These are phyloP conservation scores for Pichiaceae sp. DNA, from an alignment of 1,139 yeast genomes.

Conservation along the genomic window DNA sequence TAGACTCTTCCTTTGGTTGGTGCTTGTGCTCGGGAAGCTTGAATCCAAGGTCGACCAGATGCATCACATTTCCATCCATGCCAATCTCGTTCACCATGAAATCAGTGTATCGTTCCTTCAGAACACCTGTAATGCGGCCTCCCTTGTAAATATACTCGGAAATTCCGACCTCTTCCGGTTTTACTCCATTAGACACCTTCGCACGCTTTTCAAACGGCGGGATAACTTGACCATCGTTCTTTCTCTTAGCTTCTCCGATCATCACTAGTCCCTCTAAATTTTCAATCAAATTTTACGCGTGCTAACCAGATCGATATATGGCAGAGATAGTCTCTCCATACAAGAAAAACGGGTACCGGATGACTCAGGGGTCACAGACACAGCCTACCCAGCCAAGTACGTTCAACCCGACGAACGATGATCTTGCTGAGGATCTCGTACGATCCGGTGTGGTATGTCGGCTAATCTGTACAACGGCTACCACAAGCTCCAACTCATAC, in stretches of 20 bases:
- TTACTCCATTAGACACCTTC: constrained; percentile 11
- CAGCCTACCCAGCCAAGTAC: constrained; percentile 59
- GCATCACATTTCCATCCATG: constrained; percentile 60
- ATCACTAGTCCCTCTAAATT: neutral
- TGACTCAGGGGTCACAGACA: constrained; percentile 30
- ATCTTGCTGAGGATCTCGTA: constrained; percentile 27
- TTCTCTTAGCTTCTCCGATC: neutral
- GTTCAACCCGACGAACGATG: constrained; percentile 27
- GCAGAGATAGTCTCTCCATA: constrained; percentile 2
- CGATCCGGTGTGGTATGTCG: constrained; percentile 38
- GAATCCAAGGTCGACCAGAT: constrained; percentile 67
- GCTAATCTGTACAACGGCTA: constrained; percentile 55
- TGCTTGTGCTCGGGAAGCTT: constrained; percentile 33
- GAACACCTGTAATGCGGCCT: constrained; percentile 62
- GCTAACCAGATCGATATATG: no score
- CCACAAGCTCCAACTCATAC: constrained; percentile 17
- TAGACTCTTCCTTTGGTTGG: constrained; percentile 26
- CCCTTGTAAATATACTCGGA: constrained; percentile 36
- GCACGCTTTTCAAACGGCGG: neutral
- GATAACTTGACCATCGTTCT: neutral
- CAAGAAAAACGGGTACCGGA: constrained; percentile 11
- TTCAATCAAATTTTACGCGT: no score
- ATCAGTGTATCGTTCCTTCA: constrained; percentile 90
- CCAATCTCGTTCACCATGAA: constrained; percentile 88
- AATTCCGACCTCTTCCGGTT: constrained; percentile 79